Evolutionary conservation across 306 rosid species (phyloP), one percentile per base, ranked within the genome.

Genomic region (Macrotyloma uniflorum): DNA sequence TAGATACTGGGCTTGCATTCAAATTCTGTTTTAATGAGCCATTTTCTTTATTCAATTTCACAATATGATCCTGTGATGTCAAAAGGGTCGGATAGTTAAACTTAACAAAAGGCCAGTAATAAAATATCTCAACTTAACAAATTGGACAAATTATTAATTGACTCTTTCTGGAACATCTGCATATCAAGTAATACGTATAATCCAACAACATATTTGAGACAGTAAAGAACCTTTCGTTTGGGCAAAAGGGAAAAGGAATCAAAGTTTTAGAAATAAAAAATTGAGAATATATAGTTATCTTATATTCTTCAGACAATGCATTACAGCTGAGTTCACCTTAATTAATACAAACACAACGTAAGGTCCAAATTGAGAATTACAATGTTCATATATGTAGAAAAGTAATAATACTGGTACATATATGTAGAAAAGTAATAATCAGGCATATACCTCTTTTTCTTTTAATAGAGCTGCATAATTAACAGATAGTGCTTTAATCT

Each of bases 381-480:
- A 40, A 20, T 30, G 26, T 75, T 72, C 10, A 16, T 32, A 54
- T 26, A 43, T 26, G 46, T 18, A 33, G 63, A 59, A 72, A 47
- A 76, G 59, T 68, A 22, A 76, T 23, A 28, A 12, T 43, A 35
- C 32, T 15, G 20, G 71, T 75, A 76, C 10, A 16, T 32, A 54
- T 26, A 43, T 26, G 46, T 18, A 33, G 63, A 59, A 72, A 47
- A 76, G 59, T 68, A 22, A 76, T 43, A n/a, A 16, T 28, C 26
- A 5, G 9, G 7, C 23, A 54, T 86, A 90, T 87, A 92, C 98
- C 97, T 95, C 98, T 72, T 88, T 91, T 72, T 95, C 98, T 87
- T 91, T 91, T 76, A 95, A 83, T 68, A 95, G 82, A 79, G 98
- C 95, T 10, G 98, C 98, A 83, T 95, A 95, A 85, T 92, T 92